phyloP scores from a whole-genome alignment of 805 yeast genomes.

The Barnettozyma botsteinii region DNA sequence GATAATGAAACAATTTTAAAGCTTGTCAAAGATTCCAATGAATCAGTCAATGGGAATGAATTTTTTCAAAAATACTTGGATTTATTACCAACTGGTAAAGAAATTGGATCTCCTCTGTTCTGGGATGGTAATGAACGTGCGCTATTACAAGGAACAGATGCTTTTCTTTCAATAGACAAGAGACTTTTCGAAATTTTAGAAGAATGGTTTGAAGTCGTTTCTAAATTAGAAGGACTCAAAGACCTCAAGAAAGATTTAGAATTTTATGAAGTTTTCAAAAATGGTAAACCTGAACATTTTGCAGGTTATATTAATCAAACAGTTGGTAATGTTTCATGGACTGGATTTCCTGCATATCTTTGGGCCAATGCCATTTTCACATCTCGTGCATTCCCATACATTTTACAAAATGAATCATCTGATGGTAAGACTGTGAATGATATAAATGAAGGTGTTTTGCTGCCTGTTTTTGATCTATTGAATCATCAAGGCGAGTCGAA shows the following conservation, averaged over 20 bases:
- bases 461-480: conserved; percentile 73
- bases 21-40: no score
- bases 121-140: conserved; percentile 53
- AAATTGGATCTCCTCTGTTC: conserved; percentile 56
- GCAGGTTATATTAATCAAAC: conserved; percentile 22
- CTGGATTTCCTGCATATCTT: conserved; percentile 57
- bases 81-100: conserved; percentile 38
- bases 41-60: conserved; percentile 9
- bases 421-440: conserved; percentile 27
- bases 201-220: conserved; percentile 48
- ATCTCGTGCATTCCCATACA: conserved; percentile 77
- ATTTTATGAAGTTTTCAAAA: conserved; percentile 24
- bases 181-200: conserved; percentile 41
- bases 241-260: conserved; percentile 22
- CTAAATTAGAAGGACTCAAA: conserved; percentile 16
- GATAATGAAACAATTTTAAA: conserved; percentile 11
- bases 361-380: conserved; percentile 72
- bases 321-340: conserved; percentile 40
- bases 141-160: conserved; percentile 61
- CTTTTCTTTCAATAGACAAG: conserved; percentile 48
- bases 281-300: conserved; percentile 21
- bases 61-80: conserved; percentile 41
- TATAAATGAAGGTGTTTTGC: conserved; percentile 54
- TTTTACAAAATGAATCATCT: conserved; percentile 34
- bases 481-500: conserved; percentile 61